phyloP scores from a whole-genome alignment of 148 eudicot species.

The Cornus suecica region DNA sequence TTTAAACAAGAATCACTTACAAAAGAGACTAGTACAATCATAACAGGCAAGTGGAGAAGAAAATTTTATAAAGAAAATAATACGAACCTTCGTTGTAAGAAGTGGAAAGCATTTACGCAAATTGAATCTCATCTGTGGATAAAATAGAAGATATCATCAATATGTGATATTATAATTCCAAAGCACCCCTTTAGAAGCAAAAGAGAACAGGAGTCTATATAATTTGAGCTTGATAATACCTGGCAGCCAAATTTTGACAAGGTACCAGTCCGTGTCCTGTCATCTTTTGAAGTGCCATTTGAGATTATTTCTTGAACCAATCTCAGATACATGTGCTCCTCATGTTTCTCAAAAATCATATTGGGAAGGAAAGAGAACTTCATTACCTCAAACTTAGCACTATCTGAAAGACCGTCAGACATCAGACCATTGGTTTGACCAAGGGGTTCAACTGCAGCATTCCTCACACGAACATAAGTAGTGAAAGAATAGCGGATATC shows the following conservation, averaged over 20 bases:
- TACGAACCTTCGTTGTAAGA: slow-evolving; percentile 64
- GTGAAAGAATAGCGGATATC: slow-evolving; percentile 56
- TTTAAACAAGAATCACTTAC: not conserved
- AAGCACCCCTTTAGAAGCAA: slow-evolving; percentile 1
- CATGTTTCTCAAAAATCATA: slow-evolving; percentile 71
- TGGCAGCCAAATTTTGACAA: slow-evolving; percentile 90
- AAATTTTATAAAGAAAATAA: not conserved
- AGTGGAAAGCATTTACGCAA: slow-evolving; percentile 78
- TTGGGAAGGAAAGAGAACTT: slow-evolving; percentile 73
- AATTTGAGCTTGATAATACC: slow-evolving; percentile 36
- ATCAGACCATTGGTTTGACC: slow-evolving; percentile 29
- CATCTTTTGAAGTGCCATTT: slow-evolving; percentile 67
- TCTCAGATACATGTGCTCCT: slow-evolving; percentile 66
- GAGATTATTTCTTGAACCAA: slow-evolving; percentile 69
- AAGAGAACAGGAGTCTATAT: not conserved
- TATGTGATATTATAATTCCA: not conserved
- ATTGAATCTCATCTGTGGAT: slow-evolving; percentile 86
- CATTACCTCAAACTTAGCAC: slow-evolving; percentile 46
- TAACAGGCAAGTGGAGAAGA: not conserved
- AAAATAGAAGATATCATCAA: not conserved
- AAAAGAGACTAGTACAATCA: not conserved
- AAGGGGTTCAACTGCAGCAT: slow-evolving; percentile 27
- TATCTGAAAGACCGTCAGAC: slow-evolving; percentile 18
- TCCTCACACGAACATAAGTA: slow-evolving; percentile 81
- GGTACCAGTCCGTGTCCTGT: slow-evolving; percentile 91